Evolutionary conservation across 768 basidiomycete species (phyloP), one percentile per base, ranked within the genome.

Genomic region (Mycena crocata): DNA sequence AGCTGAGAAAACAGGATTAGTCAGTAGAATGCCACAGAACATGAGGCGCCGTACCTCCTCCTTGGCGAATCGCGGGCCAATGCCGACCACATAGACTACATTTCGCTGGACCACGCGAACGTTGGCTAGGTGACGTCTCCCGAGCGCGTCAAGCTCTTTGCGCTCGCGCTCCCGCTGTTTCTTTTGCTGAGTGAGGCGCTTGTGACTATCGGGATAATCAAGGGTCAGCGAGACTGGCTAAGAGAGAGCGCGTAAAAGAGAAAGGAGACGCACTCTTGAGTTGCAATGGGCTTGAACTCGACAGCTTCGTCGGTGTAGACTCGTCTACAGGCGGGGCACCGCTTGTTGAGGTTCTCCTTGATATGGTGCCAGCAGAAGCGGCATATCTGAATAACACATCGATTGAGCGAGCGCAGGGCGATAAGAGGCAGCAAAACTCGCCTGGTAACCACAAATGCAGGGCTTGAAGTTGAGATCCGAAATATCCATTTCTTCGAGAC

Each of bases 281-380:
- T 91, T 66, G 93, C 92, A 70, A 99, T 92, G 50, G 98, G 90
- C 78, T 95, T 98, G 82, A 97, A 98, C 78, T 98, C 94, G 35
- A 98, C 92, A 44, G 90, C 86, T 61, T 98, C 94, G 70, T 98
- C 95, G 12, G 93, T 92, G 76, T 98, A 99, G 61, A 93, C 87
- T 70, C 96, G 85, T 73, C 98, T 86, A 81, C 98, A 99, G 23
- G 98, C 98, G 40, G 98, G 98, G 78, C 98, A 99, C 54, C 94
- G 90, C 69, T 95, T 91, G 78, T 99, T 99, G 67, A 97, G 85
- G 81, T 98, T 94, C 80, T 94, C 90, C 82, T 93, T 92, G 85
- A 98, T 97, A 81, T 99, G 96, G 80, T 99, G 94, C 90, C 96
- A 99, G 80, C 98, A 99, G 83, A 99, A 99, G 62, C 95, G 92